Evolutionary conservation across 768 basidiomycete species (phyloP).

Genomic region (Lyophyllum semitale): DNA sequence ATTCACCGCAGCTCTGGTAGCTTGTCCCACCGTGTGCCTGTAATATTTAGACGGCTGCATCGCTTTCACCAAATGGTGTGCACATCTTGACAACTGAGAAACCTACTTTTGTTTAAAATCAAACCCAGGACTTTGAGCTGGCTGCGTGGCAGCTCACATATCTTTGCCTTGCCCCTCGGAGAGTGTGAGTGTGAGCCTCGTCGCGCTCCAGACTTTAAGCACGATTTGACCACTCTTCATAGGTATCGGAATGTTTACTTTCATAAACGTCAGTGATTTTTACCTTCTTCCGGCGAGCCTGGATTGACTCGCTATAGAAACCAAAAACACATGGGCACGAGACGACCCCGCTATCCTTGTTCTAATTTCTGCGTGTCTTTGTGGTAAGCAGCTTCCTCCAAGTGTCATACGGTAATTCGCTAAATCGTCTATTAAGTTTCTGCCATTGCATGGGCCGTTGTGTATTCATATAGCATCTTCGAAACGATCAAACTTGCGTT

Average conservation of each 20-base stretch:
- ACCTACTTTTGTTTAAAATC: slow-evolving; percentile 2
- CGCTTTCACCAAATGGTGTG: slow-evolving; percentile 87
- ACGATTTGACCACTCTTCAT: slow-evolving; percentile 16
- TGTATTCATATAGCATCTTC: slow-evolving; percentile 66
- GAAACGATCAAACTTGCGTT: slow-evolving; percentile 66
- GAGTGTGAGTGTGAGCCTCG: slow-evolving; percentile 65
- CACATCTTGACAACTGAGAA: not conserved
- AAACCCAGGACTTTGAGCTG: slow-evolving; percentile 86
- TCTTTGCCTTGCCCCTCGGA: slow-evolving; percentile 85
- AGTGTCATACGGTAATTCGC: slow-evolving; percentile 3
- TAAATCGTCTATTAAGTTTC: slow-evolving; percentile 52
- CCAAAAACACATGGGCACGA: slow-evolving; percentile 97
- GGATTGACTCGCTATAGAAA: slow-evolving; percentile 54
- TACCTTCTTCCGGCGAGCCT: not conserved
- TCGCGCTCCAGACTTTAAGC: not conserved
- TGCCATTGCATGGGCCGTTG: slow-evolving; percentile 82
- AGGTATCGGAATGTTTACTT: slow-evolving; percentile 97
- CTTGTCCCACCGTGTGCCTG: slow-evolving; percentile 63
- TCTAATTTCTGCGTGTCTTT: slow-evolving; percentile 77
- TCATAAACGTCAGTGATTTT: slow-evolving; percentile 76
- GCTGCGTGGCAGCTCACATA: slow-evolving; percentile 97
- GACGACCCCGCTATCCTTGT: slow-evolving; percentile 96
- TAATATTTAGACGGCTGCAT: slow-evolving; percentile 78
- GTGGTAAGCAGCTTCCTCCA: slow-evolving; percentile 46
- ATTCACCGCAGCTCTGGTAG: slow-evolving; percentile 33